Percentiles rank a stretch among this genome's conserved stretches.
Conservation (phyloP, 768 basidiomycete species). For the Boletus speciosus region DNA sequence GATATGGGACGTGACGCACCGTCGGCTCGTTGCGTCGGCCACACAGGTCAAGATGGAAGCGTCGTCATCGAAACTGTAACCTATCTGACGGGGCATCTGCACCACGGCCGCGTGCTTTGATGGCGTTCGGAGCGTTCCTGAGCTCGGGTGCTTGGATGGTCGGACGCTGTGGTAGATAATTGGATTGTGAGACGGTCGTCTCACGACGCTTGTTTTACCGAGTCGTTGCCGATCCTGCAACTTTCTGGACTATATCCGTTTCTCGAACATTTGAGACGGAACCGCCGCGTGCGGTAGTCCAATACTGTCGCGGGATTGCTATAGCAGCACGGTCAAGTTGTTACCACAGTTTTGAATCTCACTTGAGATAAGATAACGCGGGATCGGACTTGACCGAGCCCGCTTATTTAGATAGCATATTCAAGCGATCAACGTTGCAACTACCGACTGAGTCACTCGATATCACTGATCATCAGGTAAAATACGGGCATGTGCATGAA, state of each 20-base stretch:
- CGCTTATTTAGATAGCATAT: too few species aligned
- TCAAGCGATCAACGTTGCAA: too few species aligned
- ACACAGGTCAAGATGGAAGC: slow-evolving; percentile 39
- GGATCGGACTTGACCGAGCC: too few species aligned
- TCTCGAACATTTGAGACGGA: not conserved
- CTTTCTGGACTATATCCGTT: too few species aligned
- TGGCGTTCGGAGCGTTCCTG: not conserved
- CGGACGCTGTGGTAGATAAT: not conserved
- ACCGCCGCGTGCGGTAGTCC: not conserved
- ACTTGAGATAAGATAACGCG: too few species aligned
- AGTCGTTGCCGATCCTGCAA: too few species aligned
- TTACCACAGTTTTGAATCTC: too few species aligned
- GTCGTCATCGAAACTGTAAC: slow-evolving; percentile 18
- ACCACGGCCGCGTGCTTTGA: not conserved
- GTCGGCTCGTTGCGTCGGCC: slow-evolving; percentile 41
- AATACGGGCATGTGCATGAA: too few species aligned
- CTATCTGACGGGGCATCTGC: not conserved
- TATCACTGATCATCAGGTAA: too few species aligned
- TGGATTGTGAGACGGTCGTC: not conserved
- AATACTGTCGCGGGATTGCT: too few species aligned
- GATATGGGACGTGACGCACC: slow-evolving; percentile 42
- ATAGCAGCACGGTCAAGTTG: too few species aligned
- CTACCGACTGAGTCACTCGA: too few species aligned
- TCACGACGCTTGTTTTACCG: not conserved
- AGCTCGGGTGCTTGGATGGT: not conserved